Conservation (phyloP, 2,329 filamentous ascomycete species). For the Cladosporium sp. region DNA sequence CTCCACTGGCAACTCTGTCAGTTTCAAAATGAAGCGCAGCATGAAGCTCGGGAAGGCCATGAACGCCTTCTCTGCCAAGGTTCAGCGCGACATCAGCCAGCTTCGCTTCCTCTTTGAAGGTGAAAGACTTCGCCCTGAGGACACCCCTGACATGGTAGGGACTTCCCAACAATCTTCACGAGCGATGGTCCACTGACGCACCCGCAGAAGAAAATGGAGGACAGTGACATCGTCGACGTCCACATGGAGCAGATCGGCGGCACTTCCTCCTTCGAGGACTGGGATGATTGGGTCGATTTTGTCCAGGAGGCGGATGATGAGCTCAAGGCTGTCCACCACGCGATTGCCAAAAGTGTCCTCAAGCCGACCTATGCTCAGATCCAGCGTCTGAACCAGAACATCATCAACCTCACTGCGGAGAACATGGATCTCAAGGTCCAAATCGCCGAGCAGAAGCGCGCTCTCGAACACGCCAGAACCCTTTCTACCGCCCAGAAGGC, state of each 20-base stretch:
- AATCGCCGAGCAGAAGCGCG: background rate
- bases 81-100: slow-evolving; percentile 8
- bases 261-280: background rate
- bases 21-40: slow-evolving; percentile 22
- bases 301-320: background rate
- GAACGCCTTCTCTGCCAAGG: slow-evolving; percentile 15
- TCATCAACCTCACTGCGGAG: background rate
- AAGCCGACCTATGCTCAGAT: too few species aligned
- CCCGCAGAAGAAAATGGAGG: slow-evolving; percentile 18
- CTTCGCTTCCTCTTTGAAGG: slow-evolving; percentile 24
- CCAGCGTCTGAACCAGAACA: background rate
- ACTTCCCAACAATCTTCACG: background rate
- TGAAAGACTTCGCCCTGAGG: slow-evolving; percentile 14
- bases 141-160: slow-evolving; percentile 18
- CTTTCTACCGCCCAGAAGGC: background rate
- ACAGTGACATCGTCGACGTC: slow-evolving; percentile 21
- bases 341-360: too few species aligned
- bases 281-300: background rate
- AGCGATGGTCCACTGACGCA: background rate
- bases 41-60: slow-evolving; percentile 23
- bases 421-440: background rate
- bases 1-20: slow-evolving; percentile 14
- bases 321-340: background rate
- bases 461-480: background rate
- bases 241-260: slow-evolving; percentile 21